These are phyloP conservation scores for Aphanomyces invadans DNA, from an alignment of 352 stramenopile genomes.

Conservation along the genomic window DNA sequence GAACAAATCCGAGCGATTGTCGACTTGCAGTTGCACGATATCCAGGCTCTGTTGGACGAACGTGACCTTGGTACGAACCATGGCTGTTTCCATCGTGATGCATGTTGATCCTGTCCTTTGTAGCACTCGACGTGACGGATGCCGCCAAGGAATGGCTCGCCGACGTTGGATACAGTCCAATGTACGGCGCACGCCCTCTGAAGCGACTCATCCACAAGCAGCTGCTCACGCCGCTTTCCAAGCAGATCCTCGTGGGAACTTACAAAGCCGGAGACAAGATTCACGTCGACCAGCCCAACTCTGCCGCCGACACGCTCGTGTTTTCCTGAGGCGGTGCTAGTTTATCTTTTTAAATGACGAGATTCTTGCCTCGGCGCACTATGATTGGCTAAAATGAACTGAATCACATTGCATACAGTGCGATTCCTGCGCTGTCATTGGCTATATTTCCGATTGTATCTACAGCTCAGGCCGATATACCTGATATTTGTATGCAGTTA, in stretches of 20 bases:
- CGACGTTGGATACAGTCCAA: slow-evolving; percentile 91
- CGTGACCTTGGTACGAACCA: slow-evolving; percentile 59
- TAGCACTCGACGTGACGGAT: slow-evolving; percentile 79
- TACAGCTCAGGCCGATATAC: too few species aligned
- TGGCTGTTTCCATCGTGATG: too few species aligned
- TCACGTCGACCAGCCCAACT: slow-evolving; percentile 38
- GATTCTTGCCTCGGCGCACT: not conserved
- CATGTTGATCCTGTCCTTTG: too few species aligned
- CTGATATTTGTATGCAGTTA: too few species aligned
- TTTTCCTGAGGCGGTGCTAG: not conserved
- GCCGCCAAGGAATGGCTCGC: slow-evolving; percentile 89
- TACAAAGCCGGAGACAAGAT: slow-evolving; percentile 74
- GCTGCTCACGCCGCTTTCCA: slow-evolving; percentile 91
- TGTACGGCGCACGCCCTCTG: slow-evolving; percentile 94
- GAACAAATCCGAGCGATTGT: slow-evolving; percentile 92
- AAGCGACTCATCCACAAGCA: slow-evolving; percentile 95
- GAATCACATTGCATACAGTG: too few species aligned
- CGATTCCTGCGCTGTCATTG: too few species aligned
- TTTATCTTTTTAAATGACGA: not conserved
- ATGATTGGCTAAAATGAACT: not conserved
- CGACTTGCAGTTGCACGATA: slow-evolving; percentile 87
- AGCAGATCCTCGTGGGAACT: slow-evolving; percentile 81
- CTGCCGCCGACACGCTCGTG: not conserved
- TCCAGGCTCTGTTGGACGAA: slow-evolving; percentile 86
- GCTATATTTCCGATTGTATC: too few species aligned